A percentile compares a stretch with the other conserved stretches of the same genome.
Conservation (phyloP, 306 rosid genomes). For the Trifolium dubium region DNA sequence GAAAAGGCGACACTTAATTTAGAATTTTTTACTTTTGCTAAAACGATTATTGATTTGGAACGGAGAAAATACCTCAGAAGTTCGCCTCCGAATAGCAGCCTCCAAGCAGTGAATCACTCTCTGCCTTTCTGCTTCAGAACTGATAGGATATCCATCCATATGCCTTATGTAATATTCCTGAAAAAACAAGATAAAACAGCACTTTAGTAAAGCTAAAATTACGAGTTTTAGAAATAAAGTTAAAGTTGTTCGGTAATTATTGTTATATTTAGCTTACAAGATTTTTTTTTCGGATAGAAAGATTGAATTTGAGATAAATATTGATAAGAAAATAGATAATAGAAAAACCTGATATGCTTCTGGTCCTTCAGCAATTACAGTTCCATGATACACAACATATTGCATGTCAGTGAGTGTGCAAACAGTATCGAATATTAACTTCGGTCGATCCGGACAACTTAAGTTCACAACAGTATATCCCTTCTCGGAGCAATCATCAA, state of each 20-base stretch:
- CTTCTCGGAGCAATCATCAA: slow-evolving; percentile 77
- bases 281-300: not conserved
- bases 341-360: slow-evolving; percentile 86
- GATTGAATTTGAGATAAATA: not conserved
- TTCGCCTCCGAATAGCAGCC: slow-evolving; percentile 88
- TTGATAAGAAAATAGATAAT: not conserved
- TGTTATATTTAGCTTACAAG: not conserved
- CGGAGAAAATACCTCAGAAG: slow-evolving; percentile 66
- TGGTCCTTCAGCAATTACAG: slow-evolving; percentile 87
- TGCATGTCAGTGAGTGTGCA: slow-evolving; percentile 97
- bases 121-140: slow-evolving; percentile 91
- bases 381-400: slow-evolving; percentile 92
- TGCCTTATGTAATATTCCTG: slow-evolving; percentile 95
- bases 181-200: not conserved
- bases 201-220: not conserved
- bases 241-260: not conserved
- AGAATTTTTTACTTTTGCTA: not conserved
- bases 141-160: slow-evolving; percentile 82
- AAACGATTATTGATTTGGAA: not conserved
- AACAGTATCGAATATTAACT: slow-evolving; percentile 78
- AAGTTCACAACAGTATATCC: slow-evolving; percentile 93
- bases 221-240: not conserved
- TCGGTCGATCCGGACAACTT: slow-evolving; percentile 91
- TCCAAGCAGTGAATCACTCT: slow-evolving; percentile 95
- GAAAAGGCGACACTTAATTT: not conserved